Evolutionary conservation across 2,329 filamentous ascomycete genomes (phyloP).

Genomic region (Phialocephala subalpina): DNA sequence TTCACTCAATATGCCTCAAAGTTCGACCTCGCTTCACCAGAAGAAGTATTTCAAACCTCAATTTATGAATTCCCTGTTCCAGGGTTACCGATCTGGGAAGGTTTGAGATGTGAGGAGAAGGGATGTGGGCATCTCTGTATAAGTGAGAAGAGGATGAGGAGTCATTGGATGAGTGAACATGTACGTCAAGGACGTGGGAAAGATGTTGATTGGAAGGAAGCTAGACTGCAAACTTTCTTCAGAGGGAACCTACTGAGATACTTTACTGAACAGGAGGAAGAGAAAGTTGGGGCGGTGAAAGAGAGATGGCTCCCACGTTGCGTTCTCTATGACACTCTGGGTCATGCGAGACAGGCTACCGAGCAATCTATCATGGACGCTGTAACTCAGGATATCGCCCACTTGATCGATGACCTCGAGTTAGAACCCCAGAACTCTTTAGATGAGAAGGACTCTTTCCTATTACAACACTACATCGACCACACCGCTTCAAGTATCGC

Average conservation of each 20-base stretch:
- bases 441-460: constrained; percentile 32
- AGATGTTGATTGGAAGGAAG: constrained; percentile 38
- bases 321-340: too few species aligned
- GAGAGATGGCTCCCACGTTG: not conserved
- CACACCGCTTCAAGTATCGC: constrained; percentile 47
- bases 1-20: constrained; percentile 32
- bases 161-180: constrained; percentile 42
- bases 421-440: not conserved
- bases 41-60: constrained; percentile 34
- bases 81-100: constrained; percentile 39
- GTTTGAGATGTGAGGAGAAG: constrained; percentile 35
- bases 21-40: constrained; percentile 34
- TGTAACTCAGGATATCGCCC: not conserved
- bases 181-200: constrained; percentile 21
- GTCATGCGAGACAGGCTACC: not conserved
- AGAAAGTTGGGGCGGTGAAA: not conserved
- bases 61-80: constrained; percentile 41
- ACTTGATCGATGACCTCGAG: not conserved
- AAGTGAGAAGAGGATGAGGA: constrained; percentile 45
- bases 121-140: constrained; percentile 43
- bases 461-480: constrained; percentile 23
- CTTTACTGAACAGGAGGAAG: constrained; percentile 29
- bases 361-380: constrained; percentile 32
- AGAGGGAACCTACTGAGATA: constrained; percentile 41
- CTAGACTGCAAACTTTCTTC: constrained; percentile 43